phyloP scores from a whole-genome alignment of 495 filamentous ascomycete genomes.

The Daldinia grandis region DNA sequence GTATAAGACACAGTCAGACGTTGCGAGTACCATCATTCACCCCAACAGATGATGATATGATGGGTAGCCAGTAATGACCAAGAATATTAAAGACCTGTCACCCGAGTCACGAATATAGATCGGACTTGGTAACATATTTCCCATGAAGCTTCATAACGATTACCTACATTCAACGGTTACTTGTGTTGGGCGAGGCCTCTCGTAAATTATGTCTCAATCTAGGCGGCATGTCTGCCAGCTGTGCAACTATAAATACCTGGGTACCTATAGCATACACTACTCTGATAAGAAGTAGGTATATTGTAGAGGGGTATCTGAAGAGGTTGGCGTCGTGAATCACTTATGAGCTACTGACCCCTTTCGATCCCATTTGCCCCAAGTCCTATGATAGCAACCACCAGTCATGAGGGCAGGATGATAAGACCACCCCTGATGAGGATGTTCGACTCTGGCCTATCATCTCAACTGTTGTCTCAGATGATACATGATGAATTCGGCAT shows the following conservation, averaged over 20 bases:
- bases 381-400: neutral
- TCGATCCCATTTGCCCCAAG: neutral
- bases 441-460: neutral
- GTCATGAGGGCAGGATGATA: neutral
- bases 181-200: neutral
- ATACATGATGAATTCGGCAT: neutral
- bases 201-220: neutral
- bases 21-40: neutral
- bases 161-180: too few species aligned
- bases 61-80: neutral
- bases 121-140: neutral
- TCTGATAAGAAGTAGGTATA: neutral
- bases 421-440: neutral
- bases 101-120: neutral
- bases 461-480: constrained; percentile 1
- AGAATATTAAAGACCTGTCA: neutral
- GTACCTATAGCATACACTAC: neutral
- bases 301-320: neutral
- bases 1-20: neutral
- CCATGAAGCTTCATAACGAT: neutral
- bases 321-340: neutral
- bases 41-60: neutral
- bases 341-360: neutral
- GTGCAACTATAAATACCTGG: neutral
- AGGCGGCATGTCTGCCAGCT: neutral